These are phyloP conservation scores for Paratinospora sagittata DNA, from an alignment of 164 flowering plant genomes.

Conservation along the genomic window DNA sequence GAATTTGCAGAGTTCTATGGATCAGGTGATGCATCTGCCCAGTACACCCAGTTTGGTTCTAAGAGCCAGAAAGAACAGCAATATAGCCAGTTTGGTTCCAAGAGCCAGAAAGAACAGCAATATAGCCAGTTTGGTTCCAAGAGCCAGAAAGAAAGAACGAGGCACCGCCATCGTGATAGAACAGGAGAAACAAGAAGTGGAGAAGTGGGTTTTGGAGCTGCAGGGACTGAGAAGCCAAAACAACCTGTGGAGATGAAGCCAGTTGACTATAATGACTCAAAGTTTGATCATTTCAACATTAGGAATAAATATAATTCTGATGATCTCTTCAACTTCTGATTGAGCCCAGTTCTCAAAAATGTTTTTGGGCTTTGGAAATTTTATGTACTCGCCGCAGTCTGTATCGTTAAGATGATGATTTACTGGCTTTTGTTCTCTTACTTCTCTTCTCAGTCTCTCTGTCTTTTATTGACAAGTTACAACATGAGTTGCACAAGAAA, in stretches of 20 bases:
- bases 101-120: slow-evolving; percentile 41
- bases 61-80: slow-evolving; percentile 64
- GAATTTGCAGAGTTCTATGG: slow-evolving; percentile 68
- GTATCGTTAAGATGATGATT: neutral
- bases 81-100: too few species aligned
- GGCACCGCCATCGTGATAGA: slow-evolving; percentile 68
- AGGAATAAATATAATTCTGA: slow-evolving; percentile 52
- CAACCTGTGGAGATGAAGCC: slow-evolving; percentile 56
- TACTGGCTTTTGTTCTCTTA: neutral
- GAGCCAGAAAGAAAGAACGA: slow-evolving; percentile 26
- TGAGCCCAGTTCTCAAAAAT: neutral
- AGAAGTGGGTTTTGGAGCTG: slow-evolving; percentile 39
- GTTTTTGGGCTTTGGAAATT: neutral
- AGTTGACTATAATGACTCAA: slow-evolving; percentile 46
- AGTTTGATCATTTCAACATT: slow-evolving; percentile 59
- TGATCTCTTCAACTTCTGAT: slow-evolving; percentile 42
- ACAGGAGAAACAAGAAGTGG: slow-evolving; percentile 57
- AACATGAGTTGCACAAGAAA: too few species aligned
- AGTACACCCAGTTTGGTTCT: slow-evolving; percentile 33
- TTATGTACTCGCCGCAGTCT: neutral
- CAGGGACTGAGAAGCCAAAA: slow-evolving; percentile 36
- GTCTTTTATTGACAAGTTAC: too few species aligned
- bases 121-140: slow-evolving; percentile 1
- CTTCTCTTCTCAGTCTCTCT: neutral
- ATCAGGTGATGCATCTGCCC: slow-evolving; percentile 50